A percentile compares a stretch with the other conserved stretches of the same genome.
Conservation (phyloP, 2,329 filamentous ascomycete species). For the Aspergillus glaucus region DNA sequence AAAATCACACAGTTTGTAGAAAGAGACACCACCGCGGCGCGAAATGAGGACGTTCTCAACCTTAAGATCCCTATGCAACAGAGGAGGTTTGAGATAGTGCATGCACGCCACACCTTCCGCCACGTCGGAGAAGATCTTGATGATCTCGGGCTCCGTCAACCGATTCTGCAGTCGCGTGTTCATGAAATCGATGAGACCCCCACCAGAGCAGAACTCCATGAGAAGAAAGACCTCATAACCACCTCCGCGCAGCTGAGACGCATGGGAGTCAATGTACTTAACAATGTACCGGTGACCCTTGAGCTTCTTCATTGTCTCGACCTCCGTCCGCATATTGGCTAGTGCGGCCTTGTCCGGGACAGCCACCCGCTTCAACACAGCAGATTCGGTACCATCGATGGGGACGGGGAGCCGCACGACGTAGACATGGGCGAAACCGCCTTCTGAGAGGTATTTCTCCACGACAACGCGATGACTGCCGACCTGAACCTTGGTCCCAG, state of each 20-base stretch:
- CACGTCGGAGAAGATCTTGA: constrained; percentile 94
- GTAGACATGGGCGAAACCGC: constrained; percentile 97
- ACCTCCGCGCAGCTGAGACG: constrained; percentile 82
- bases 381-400: constrained; percentile 69
- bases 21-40: constrained; percentile 55
- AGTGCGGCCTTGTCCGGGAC: constrained; percentile 93
- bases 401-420: constrained; percentile 78
- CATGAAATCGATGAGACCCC: constrained; percentile 98
- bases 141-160: constrained; percentile 92
- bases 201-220: constrained; percentile 95
- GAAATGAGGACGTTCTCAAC: constrained; percentile 96
- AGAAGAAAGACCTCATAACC: constrained; percentile 97
- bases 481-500: constrained; percentile 95
- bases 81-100: constrained; percentile 93
- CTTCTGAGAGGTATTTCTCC: constrained; percentile 95
- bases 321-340: constrained; percentile 94
- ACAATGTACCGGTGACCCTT: constrained; percentile 96
- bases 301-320: constrained; percentile 99
- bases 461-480: constrained; percentile 88
- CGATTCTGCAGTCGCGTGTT: constrained; percentile 95
- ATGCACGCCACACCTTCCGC: constrained; percentile 96
- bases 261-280: constrained; percentile 97
- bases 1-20: constrained; percentile 98
- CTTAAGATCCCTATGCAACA: constrained; percentile 91
- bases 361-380: constrained; percentile 88